Percentiles rank a stretch among this genome's conserved stretches.
Evolutionary conservation across 2,329 filamentous ascomycete species (phyloP).

Genomic region (Fusarium subglutinans): DNA sequence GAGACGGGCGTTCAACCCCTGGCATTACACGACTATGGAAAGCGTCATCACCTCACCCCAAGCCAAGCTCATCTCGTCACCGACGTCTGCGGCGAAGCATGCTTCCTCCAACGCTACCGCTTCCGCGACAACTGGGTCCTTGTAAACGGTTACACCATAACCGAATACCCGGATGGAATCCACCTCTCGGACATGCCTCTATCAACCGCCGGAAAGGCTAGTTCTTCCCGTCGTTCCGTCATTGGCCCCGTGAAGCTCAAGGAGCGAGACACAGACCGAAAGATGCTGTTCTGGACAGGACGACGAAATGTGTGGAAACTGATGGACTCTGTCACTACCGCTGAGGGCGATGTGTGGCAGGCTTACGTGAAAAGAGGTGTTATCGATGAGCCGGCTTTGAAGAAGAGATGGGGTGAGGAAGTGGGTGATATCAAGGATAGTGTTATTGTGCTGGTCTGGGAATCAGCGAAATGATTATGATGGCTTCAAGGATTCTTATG

Average conservation of each 20-base stretch:
- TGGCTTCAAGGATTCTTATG: conserved; percentile 25
- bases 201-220: conserved; percentile 1
- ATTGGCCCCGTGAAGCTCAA: conserved; percentile 47
- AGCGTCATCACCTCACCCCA: conserved; percentile 52
- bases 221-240: conserved; percentile 26
- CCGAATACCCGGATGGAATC: conserved; percentile 53
- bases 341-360: conserved; percentile 56
- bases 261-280: conserved; percentile 42
- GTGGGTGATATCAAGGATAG: conserved; percentile 26
- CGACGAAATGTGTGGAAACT: conserved; percentile 53
- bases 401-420: conserved; percentile 28
- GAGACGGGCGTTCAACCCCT: conserved; percentile 54
- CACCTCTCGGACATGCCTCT: conserved; percentile 37
- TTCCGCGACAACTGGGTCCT: conserved; percentile 59
- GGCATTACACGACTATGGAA: conserved; percentile 51
- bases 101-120: conserved; percentile 58
- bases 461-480: conserved; percentile 33
- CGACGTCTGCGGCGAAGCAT: conserved; percentile 55
- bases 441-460: conserved; percentile 43
- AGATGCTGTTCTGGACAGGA: conserved; percentile 49
- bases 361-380: conserved; percentile 53
- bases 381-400: conserved; percentile 14
- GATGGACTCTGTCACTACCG: conserved; percentile 50
- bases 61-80: conserved; percentile 54
- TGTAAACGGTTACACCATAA: conserved; percentile 57